Conservation (phyloP, 768 basidiomycete species). For the Galerina marginata region DNA sequence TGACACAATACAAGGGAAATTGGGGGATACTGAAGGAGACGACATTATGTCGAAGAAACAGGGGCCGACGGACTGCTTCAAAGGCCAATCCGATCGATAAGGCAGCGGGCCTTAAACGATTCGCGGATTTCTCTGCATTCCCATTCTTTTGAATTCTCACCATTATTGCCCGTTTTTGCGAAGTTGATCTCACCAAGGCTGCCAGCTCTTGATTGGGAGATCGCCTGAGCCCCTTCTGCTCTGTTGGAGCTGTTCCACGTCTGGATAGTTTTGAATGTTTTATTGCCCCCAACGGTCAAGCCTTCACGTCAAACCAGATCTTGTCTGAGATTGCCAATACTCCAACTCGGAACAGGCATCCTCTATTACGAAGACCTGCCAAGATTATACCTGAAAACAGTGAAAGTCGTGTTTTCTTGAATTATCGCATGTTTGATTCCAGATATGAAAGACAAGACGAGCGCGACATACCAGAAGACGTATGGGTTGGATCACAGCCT, state of each 20-base stretch:
- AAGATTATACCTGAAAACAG: constrained; percentile 83
- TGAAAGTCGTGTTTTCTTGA: constrained; percentile 83
- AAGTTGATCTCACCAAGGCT: constrained; percentile 86
- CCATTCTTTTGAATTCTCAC: constrained; percentile 76
- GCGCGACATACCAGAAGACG: constrained; percentile 51
- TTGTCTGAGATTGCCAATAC: constrained; percentile 78
- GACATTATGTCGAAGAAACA: constrained; percentile 41
- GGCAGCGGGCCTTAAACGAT: constrained; percentile 84
- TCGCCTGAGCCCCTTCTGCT: constrained; percentile 89
- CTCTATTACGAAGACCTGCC: constrained; percentile 77
- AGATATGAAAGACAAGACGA: constrained; percentile 54
- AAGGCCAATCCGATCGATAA: constrained; percentile 64
- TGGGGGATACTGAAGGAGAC: constrained; percentile 28
- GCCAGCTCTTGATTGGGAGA: constrained; percentile 75
- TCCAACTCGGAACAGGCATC: constrained; percentile 80
- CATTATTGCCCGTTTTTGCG: constrained; percentile 70
- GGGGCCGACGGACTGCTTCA: constrained; percentile 33
- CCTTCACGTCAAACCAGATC: constrained; percentile 76
- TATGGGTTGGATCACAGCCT: constrained; percentile 70
- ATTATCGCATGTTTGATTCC: constrained; percentile 74
- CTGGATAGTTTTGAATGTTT: constrained; percentile 87
- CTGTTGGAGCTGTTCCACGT: constrained; percentile 83
- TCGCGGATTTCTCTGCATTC: constrained; percentile 84
- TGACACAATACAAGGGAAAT: constrained; percentile 34
- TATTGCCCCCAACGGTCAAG: constrained; percentile 76